Conservation (phyloP, 2,329 filamentous ascomycete genomes). For the Apiospora saccharicola region DNA sequence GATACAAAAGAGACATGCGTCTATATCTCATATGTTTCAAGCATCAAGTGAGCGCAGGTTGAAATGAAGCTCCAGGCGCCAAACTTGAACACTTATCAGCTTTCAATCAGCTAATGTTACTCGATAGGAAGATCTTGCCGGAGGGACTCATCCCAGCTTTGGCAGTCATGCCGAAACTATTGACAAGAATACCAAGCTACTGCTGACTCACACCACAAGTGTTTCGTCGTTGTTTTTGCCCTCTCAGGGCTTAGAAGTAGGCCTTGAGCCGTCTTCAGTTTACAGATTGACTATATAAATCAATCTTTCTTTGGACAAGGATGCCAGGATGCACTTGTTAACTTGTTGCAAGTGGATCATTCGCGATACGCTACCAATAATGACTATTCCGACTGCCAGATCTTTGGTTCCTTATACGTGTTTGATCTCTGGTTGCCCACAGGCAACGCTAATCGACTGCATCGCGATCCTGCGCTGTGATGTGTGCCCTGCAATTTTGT, state of each 20-base stretch:
- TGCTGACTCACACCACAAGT: too few relatives aligned
- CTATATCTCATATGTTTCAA: too few relatives aligned
- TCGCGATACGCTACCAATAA: too few relatives aligned
- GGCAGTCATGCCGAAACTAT: background rate
- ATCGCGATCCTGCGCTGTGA: background rate
- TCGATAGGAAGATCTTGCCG: background rate
- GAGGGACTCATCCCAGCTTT: background rate
- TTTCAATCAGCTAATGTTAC: background rate
- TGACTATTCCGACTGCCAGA: too few relatives aligned
- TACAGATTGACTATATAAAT: too few relatives aligned
- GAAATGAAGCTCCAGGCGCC: background rate
- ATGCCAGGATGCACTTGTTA: too few relatives aligned
- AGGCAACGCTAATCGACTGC: background rate
- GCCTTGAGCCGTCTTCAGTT: too few relatives aligned
- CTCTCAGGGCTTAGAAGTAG: too few relatives aligned
- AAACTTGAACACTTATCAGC: background rate
- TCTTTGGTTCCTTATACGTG: background rate
- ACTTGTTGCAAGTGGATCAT: too few relatives aligned
- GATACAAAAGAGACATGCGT: too few relatives aligned
- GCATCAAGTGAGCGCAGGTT: background rate
- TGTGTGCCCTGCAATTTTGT: background rate
- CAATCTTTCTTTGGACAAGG: too few relatives aligned
- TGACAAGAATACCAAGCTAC: background rate
- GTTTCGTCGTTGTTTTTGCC: too few relatives aligned
- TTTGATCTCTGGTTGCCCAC: background rate